Base-by-base conservation (phyloP, 2,329 filamentous ascomycete genomes). In the Pestalotiopsis fici region DNA sequence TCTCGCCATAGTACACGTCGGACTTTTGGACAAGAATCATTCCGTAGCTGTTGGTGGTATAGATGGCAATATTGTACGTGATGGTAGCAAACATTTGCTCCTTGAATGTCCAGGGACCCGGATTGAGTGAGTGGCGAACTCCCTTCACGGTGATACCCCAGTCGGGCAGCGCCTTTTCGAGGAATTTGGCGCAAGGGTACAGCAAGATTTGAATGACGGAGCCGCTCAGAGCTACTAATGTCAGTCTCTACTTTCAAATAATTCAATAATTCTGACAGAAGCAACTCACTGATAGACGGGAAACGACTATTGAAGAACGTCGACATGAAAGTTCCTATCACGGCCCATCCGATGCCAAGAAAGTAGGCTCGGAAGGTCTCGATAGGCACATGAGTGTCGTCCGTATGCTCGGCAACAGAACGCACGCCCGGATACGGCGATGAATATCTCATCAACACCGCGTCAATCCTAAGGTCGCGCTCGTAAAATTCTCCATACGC, bases 121-220 rank as follows among this genome's bases (percentile, higher is more conserved):
- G 81, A 62, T 83, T 83, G 54, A 82, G 74, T 2, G 79, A 79
- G 39, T 77, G 76, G 21, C 78, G 75, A 1, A 77, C 78, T 21
- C 80, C 80, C 6, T 77, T 77, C 4, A 85, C 64, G 0, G 77
- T 81, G 66, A 86, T 67, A 3, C 82, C 80, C 77, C 81, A 83
- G 64, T 82, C 80, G 0, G 85, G 85, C 0, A 87, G 71, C 15
- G 78, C 69, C 54, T 71, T 79, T 13, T 83, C 83, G 39, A 85
- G 76, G 7, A 80, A 74, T 55, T 81, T 81, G 4, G 81, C 85
- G 23, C 83, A 78, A 0, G 85, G 85, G 21, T 78, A 85, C 0
- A 85, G 77, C 3, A 85, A 74, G 55, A 85, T 81, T 72, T 85
- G 83, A 62, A 81, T 79, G 5, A 82, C 80, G 9, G 76, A 65